Evolutionary conservation across 306 rosid genomes (phyloP).

Genomic region (Citrullus mucosospermus): DNA sequence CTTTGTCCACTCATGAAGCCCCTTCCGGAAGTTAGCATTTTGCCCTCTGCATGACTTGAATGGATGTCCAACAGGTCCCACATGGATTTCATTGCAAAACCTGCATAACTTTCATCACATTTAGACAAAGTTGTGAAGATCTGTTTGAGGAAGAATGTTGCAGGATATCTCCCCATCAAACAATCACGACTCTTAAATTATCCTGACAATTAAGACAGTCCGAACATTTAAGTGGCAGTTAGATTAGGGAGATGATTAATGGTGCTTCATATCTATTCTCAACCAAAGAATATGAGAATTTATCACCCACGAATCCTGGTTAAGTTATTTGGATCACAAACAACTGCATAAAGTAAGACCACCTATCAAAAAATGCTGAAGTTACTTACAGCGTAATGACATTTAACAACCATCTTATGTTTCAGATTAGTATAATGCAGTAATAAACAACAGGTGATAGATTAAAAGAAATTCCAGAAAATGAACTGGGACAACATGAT

Average conservation of each 20-base stretch:
- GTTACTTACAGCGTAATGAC: not conserved
- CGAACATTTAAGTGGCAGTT: not conserved
- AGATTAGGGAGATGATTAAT: not conserved
- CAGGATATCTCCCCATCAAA: not conserved
- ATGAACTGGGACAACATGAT: not conserved
- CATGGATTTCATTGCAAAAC: conserved; percentile 84
- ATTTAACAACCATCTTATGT: not conserved
- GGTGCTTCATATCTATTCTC: not conserved
- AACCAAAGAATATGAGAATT: not conserved
- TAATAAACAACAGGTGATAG: not conserved
- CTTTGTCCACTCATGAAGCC: conserved; percentile 67
- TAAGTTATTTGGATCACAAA: not conserved
- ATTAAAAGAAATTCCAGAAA: not conserved
- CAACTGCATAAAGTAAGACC: not conserved
- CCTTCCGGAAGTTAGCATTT: conserved; percentile 42
- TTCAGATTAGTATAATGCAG: not conserved
- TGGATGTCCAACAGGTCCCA: conserved; percentile 92
- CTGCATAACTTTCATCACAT: conserved; percentile 30
- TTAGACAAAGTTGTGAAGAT: not conserved
- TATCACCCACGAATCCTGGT: not conserved
- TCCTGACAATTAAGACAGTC: not conserved
- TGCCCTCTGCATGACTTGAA: conserved; percentile 77
- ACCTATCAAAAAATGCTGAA: not conserved
- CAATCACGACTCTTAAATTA: not conserved
- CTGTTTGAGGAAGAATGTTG: not conserved